Evolutionary conservation across 495 filamentous ascomycete species (phyloP), one percentile per base, ranked within the genome.

Genomic region (Tuber melanosporum): DNA sequence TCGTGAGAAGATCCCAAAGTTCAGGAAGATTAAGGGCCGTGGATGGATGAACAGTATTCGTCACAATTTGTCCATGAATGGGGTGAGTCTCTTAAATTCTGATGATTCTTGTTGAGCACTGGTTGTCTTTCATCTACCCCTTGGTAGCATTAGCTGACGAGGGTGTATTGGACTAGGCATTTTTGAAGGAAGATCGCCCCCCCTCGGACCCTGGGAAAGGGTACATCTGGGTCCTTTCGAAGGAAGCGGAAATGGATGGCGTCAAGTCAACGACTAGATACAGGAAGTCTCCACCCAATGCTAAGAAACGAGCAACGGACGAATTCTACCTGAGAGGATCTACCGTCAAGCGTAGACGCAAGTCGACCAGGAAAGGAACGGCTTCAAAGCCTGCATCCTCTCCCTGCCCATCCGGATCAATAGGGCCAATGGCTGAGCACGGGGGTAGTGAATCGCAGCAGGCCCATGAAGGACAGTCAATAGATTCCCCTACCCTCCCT

Each of bases 31-130:
- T 22, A 86, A 81, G n/a, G 87, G 85, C 43, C 93, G 91, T 81
- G 96, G 94, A 5, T 98, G 96, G 95, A 92, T 95, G 85, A 98
- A 98, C 85, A 97, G 94, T 84, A 95, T 99, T 74, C 90, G 95
- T 10, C 95, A 99, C 82, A 99, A 99, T 81, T 86, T 99, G 0
- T 97, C 94, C 19, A 99, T 99, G 95, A 99, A 99, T 82, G 88
- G 87, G 62, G 95, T 98, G 88, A 84, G 92, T 88, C 46, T 71
- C 70, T 62, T 78, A 71, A 41, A 52, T 71, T 41, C 47, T 42
- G 45, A 32, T 42, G 46, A 71, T 22, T 43, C 32, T 75, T 71
- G 32, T 43, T 62, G 0, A 26, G 70, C 49, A 42, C 20, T 46
- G 42, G 44, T 70, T 14, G 22, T 70, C 41, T 22, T 71, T 71